Evolutionary conservation across 2,329 filamentous ascomycete species (phyloP), one percentile per base, ranked within the genome.

Genomic region (Xylariaceae sp.): DNA sequence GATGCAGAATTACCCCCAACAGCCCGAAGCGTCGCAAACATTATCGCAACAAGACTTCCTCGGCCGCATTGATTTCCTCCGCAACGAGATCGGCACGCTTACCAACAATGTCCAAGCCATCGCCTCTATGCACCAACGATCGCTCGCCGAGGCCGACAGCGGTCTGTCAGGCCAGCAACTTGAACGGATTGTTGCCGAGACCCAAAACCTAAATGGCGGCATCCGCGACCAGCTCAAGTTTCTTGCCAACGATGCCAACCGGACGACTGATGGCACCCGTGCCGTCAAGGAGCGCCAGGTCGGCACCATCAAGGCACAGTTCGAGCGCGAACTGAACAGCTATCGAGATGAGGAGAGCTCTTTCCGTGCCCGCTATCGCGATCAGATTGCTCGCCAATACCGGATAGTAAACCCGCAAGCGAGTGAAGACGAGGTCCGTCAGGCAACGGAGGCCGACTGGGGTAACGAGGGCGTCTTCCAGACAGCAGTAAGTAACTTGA

Each of bases 401-500:
- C 82, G 86, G 54, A 92, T 94, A 70, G 89, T 92, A 65, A 91
- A 92, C 72, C 90, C 90, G 48, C 87, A 92, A 40, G 91, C 90
- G n/a, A 83, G 83, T 45, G 89, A 92, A 58, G 78, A 82, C 1
- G 88, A 94, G 74, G 87, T 93, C 2, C 78, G 82, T 45, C 79
- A 90, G 71, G 89, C 89, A 3, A 79, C 86, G 21, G 81, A 90
- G 65, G 79, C 85, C 51, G 87, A 92, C 71, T 90, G 89, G 87
- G 86, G 87, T 51, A 84, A 90, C 57, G 88, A 93, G 76, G 88
- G 89, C 68, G 87, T 95, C 53, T 95, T 94, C 78, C 88, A 92
- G 75, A 88, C 87, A 55, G 90, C 90, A 58, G 90, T 94, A 40
- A 24, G 31, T 55, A 21, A 46, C 36, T 28, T 17, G 4, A 50